Conservation (phyloP, 192 early-diverging fungal genomes). For the Nowakowskiella sp. region DNA sequence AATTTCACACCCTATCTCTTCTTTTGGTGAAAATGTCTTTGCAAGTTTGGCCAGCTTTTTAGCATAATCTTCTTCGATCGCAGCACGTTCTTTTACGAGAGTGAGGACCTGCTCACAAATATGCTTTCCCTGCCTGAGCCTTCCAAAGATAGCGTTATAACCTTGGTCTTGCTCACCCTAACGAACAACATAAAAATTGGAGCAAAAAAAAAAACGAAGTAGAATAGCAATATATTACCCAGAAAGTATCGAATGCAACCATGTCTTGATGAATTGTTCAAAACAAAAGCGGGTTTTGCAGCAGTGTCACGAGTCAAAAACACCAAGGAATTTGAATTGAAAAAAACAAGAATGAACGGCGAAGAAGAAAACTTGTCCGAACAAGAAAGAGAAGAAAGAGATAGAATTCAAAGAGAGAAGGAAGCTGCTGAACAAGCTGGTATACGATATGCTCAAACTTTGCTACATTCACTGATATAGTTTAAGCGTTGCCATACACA, state of each 20-base stretch:
- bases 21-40: slow-evolving; percentile 38
- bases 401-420: too few species aligned
- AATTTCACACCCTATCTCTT: slow-evolving; percentile 39
- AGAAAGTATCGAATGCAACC: too few species aligned
- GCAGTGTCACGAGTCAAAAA: too few species aligned
- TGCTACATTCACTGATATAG: not conserved
- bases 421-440: not conserved
- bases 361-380: too few species aligned
- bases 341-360: too few species aligned
- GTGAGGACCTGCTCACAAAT: slow-evolving; percentile 33
- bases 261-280: too few species aligned
- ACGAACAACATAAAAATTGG: too few species aligned
- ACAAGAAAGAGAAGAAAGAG: too few species aligned
- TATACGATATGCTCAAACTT: not conserved
- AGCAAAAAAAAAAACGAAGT: not conserved
- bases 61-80: slow-evolving; percentile 53
- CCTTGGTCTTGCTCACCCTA: slow-evolving; percentile 46
- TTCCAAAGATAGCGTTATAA: slow-evolving; percentile 34
- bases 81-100: slow-evolving; percentile 37
- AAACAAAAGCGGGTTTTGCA: too few species aligned
- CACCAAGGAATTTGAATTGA: too few species aligned
- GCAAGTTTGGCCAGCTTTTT: slow-evolving; percentile 40
- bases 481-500: slow-evolving; percentile 55
- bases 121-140: slow-evolving; percentile 44
- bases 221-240: too few species aligned